Evolutionary conservation across 176 grass and related monocot genomes (phyloP).

Genomic region (Carex littledalei): DNA sequence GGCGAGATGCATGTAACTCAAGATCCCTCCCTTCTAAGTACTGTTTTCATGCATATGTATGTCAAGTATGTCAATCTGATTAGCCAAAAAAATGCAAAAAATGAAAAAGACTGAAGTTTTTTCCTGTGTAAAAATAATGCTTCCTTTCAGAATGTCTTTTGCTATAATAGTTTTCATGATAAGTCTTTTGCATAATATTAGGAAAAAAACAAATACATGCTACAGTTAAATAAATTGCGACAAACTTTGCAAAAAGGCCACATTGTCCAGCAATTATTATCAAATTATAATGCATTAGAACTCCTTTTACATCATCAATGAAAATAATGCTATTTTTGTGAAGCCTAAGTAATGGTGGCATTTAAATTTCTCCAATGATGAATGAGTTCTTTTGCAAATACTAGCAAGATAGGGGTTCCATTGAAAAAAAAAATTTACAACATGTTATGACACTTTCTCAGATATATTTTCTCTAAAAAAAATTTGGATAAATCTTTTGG

Average conservation of each 20-base stretch:
- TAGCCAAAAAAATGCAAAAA: not conserved
- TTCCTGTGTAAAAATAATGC: not conserved
- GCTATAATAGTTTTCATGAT: not conserved
- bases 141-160: conserved; percentile 14
- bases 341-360: not conserved
- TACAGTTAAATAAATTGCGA: not conserved
- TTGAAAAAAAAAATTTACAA: too few species aligned
- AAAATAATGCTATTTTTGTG: not conserved
- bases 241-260: conserved; percentile 3
- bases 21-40: conserved; percentile 92
- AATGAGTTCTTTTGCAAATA: not conserved
- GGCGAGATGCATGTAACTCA: conserved; percentile 86
- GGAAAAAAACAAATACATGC: not conserved
- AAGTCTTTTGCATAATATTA: not conserved
- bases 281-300: not conserved
- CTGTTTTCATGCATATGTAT: conserved; percentile 36
- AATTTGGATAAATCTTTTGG: not conserved
- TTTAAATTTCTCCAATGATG: not conserved
- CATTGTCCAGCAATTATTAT: not conserved
- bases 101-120: not conserved
- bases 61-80: conserved; percentile 9
- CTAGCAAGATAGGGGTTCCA: not conserved
- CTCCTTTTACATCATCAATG: not conserved
- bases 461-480: not conserved
- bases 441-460: not conserved